Evolutionary conservation across 2,329 filamentous ascomycete species (phyloP).

Genomic region (Hortaea werneckii): DNA sequence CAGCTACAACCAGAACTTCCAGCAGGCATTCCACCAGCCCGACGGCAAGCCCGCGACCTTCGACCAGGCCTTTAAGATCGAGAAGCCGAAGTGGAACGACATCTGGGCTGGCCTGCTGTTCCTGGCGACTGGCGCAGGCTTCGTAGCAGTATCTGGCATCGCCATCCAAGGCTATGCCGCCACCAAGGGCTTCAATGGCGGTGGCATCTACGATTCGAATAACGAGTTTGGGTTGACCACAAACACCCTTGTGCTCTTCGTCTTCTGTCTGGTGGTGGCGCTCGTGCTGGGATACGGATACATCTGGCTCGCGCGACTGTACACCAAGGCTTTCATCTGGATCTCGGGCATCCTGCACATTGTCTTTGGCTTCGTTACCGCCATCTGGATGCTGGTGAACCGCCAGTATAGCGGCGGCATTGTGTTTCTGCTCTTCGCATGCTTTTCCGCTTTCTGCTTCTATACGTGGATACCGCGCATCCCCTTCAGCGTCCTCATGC

Average conservation of each 20-base stretch:
- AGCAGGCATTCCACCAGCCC: slow-evolving; percentile 10
- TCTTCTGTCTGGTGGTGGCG: slow-evolving; percentile 64
- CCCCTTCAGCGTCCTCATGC: slow-evolving; percentile 82
- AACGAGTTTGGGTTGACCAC: slow-evolving; percentile 64
- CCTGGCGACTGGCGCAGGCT: slow-evolving; percentile 61
- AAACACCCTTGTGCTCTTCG: slow-evolving; percentile 79
- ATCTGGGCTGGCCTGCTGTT: slow-evolving; percentile 74
- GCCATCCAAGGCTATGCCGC: slow-evolving; percentile 63
- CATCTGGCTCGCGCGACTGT: slow-evolving; percentile 43
- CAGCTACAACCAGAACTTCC: slow-evolving; percentile 29
- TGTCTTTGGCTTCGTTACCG: slow-evolving; percentile 70
- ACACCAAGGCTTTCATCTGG: slow-evolving; percentile 53
- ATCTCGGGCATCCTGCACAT: slow-evolving; percentile 84
- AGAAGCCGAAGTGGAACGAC: slow-evolving; percentile 82
- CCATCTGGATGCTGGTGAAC: slow-evolving; percentile 71
- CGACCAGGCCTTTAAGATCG: slow-evolving; percentile 71
- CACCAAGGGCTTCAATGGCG: slow-evolving; percentile 53
- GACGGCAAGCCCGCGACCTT: slow-evolving; percentile 45
- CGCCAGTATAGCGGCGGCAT: slow-evolving; percentile 77
- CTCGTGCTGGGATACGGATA: slow-evolving; percentile 68
- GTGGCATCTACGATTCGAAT: slow-evolving; percentile 60
- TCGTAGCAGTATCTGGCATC: slow-evolving; percentile 64
- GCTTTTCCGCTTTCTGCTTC: slow-evolving; percentile 74
- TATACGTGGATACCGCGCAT: slow-evolving; percentile 83
- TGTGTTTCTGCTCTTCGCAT: slow-evolving; percentile 72